Conservation (phyloP, 208 protist genomes). For the Herpetomonas samuelpessoai region DNA sequence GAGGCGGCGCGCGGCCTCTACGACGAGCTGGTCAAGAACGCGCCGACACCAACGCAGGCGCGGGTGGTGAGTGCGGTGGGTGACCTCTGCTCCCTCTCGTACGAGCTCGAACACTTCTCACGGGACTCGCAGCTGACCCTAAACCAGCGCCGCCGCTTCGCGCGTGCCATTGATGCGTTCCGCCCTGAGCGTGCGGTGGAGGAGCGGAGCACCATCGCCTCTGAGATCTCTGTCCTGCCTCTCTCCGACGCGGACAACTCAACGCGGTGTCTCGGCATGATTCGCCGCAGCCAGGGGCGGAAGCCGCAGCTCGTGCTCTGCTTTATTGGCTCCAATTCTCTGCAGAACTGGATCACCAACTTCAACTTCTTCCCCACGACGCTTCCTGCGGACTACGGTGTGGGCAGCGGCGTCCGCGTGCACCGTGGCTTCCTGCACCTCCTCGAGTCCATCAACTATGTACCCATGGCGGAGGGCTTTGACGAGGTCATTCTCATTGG, state of each 20-base stretch:
- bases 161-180: constrained; percentile 54
- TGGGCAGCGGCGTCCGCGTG: constrained; percentile 18
- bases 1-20: constrained; percentile 40
- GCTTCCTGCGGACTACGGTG: constrained; percentile 34
- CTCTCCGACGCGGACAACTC: constrained; percentile 46
- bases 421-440: constrained; percentile 50
- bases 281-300: constrained; percentile 38
- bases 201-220: constrained; percentile 58
- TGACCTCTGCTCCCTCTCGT: constrained; percentile 53
- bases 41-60: constrained; percentile 38
- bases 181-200: constrained; percentile 47
- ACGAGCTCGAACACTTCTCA: constrained; percentile 37
- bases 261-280: constrained; percentile 55
- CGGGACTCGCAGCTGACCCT: constrained; percentile 30
- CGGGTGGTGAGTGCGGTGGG: constrained; percentile 42
- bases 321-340: constrained; percentile 53
- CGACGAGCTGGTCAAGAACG: constrained; percentile 38
- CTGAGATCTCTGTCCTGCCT: constrained; percentile 55
- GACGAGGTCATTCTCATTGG: constrained; percentile 60
- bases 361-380: constrained; percentile 33
- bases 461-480: constrained; percentile 37
- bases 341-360: constrained; percentile 60
- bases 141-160: constrained; percentile 51
- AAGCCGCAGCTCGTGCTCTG: constrained; percentile 61
- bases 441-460: constrained; percentile 43